A percentile compares a stretch with the other conserved stretches of the same genome.
Evolutionary conservation across 1,139 yeast species (phyloP).

Genomic region (Sugiyamaella grinbergsii): DNA sequence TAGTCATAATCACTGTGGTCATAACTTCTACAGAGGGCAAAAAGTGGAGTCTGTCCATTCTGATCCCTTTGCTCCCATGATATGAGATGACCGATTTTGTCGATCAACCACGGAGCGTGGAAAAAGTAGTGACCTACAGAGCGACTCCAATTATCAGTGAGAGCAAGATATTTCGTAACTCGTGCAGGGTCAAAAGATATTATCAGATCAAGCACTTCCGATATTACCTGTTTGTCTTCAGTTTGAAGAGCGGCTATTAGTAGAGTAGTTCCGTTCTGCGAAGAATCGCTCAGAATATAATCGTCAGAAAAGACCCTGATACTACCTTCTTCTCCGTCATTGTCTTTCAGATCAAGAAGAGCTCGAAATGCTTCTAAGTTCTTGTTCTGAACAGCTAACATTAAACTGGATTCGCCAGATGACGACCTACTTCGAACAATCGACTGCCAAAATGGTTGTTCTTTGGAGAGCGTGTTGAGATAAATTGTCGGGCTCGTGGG

Average conservation of each 20-base stretch:
- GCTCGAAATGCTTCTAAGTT: conserved; percentile 46
- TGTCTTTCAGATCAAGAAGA: conserved; percentile 40
- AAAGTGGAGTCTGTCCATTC: conserved; percentile 77
- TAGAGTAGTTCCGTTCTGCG: conserved; percentile 56
- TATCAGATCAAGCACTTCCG: conserved; percentile 53
- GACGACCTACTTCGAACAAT: conserved; percentile 55
- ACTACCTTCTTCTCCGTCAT: background rate
- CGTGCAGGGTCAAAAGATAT: conserved; percentile 50
- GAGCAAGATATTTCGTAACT: conserved; percentile 53
- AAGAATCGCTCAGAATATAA: conserved; percentile 65
- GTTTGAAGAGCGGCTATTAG: conserved; percentile 62
- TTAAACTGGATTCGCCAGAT: conserved; percentile 65
- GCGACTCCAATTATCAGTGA: conserved; percentile 54
- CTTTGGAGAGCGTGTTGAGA: conserved; percentile 10
- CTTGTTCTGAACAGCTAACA: conserved; percentile 35
- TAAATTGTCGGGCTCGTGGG: background rate
- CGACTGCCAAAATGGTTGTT: conserved; percentile 43
- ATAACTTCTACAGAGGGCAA: conserved; percentile 75
- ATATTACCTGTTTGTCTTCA: conserved; percentile 53
- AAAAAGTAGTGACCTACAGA: conserved; percentile 75
- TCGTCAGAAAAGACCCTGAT: conserved; percentile 57
- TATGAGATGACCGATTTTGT: conserved; percentile 56
- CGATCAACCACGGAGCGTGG: conserved; percentile 57
- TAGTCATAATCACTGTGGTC: conserved; percentile 67
- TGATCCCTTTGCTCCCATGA: conserved; percentile 73